Base-by-base conservation (phyloP, 2,329 filamentous ascomycete genomes). In the Sarocladiaceae sp. region DNA sequence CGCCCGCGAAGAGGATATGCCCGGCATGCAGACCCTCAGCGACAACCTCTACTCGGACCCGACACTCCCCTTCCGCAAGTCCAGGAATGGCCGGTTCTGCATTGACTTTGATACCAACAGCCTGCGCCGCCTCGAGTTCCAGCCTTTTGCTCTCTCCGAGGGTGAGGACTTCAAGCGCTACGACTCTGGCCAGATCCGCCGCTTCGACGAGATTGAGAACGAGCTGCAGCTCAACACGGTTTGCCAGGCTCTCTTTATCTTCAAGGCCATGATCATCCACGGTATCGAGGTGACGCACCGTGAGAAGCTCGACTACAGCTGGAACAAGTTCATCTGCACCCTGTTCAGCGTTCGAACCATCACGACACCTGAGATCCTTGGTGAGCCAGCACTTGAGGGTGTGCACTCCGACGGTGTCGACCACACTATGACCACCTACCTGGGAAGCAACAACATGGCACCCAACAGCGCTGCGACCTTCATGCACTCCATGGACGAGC, bases 321-420 rank as follows among this genome's bases (percentile, higher is more conserved):
- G 44, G 23, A 49, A 54, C 42, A 56, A 51, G 43, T 56, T 51
- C 47, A 49, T 60, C 26, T 54, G 52, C 47, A 59, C 55, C 13
- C 46, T 59, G 3, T 60, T 60, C 53, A 54, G 51, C 47, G 44
- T 59, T 6, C 58, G 56, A 29, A 61, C 58, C 4, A 42, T 53
- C 15, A 61, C 58, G n/a, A 56, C 50, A 15, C 44, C 48, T 12
- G 49, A 53, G 7, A 49, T 59, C 16, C 44, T 58, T 13, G 58
- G 58, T 19, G 56, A 61, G 44, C 58, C 58, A 2, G 57, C 58
- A 3, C 48, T 61, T 15, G 58, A 61, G 46, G 58, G 58, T 19
- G 55, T 61, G 23, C 58, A 61, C 52, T 52, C 53, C 1, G 58
- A 61, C 40, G 58, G 58, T 33, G 55, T 56, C 39, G 58, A 61